phyloP scores from a whole-genome alignment of 169 alveolate species.

The Plasmodium vinckei region DNA sequence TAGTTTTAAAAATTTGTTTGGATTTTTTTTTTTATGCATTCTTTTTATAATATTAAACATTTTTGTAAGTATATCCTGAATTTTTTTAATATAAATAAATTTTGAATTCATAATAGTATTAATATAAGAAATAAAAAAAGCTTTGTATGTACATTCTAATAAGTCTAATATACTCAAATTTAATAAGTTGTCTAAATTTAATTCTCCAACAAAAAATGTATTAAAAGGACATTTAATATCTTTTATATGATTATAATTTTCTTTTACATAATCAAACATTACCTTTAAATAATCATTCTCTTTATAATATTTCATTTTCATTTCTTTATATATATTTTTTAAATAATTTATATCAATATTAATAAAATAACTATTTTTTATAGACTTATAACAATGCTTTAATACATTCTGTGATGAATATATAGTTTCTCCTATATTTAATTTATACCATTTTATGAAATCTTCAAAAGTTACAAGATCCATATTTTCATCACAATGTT shows the following conservation, averaged over 20 bases:
- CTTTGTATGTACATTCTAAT: slow-evolving; percentile 47
- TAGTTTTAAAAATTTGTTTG: slow-evolving; percentile 1
- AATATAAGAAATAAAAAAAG: slow-evolving; percentile 59
- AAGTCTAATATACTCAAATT: slow-evolving; percentile 52
- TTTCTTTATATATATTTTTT: slow-evolving; percentile 62
- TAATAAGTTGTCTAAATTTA: slow-evolving; percentile 44
- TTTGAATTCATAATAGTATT: slow-evolving; percentile 43
- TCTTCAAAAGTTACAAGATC: slow-evolving; percentile 14
- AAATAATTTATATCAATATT: slow-evolving; percentile 44
- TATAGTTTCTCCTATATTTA: slow-evolving; percentile 18
- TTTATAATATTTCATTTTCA: slow-evolving; percentile 33
- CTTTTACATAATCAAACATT: slow-evolving; percentile 62
- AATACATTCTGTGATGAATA: slow-evolving; percentile 56
- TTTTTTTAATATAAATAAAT: slow-evolving; percentile 37
- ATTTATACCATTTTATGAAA: slow-evolving; percentile 61
- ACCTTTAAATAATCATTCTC: slow-evolving; percentile 33
- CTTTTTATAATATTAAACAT: slow-evolving; percentile 54
- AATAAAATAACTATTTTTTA: slow-evolving; percentile 66
- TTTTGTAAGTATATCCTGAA: slow-evolving; percentile 24
- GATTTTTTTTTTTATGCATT: slow-evolving; percentile 25
- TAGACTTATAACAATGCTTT: slow-evolving; percentile 48
- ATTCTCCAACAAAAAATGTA: slow-evolving; percentile 69
- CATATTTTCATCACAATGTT: slow-evolving; percentile 13
- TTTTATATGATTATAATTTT: slow-evolving; percentile 45
- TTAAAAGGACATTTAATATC: slow-evolving; percentile 62